Base-by-base conservation (phyloP, 352 stramenopile genomes). In the Globisporangium sylvaticum region DNA sequence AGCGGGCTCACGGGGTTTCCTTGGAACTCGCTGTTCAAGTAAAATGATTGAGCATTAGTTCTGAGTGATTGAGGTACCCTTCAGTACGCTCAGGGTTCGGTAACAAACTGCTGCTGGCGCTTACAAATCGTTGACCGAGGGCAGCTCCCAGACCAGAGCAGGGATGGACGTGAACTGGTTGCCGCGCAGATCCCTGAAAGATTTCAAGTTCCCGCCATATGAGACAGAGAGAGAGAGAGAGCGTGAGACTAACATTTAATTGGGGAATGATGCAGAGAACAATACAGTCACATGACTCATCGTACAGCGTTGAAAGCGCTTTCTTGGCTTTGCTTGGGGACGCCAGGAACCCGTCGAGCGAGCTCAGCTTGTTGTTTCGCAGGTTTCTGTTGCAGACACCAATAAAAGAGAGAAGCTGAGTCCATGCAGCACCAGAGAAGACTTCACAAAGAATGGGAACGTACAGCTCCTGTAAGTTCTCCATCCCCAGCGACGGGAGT, bases 91-190 rank as follows among this genome's bases (percentile, higher is more conserved):
- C 39, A 50, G 42, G 18, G 6, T 4, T 4, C 18, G 24, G 15
- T 6, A 3, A 39, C n/a, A 3, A 7, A 14, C 27, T 59, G 7
- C 3, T 3, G 27, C 14, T 14, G 24, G 52, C 20, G 62, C 62
- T 34, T 67, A 67, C 62, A 67, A 67, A 29, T 31, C 37, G 37
- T 34, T 44, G 14, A 62, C 9, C 14, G 62, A 42, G 18, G 62
- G 29, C 9, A 67, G 37, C 7, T 42, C 42, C 53, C 52, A 62
- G 37, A 67, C 53, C 34, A 62, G 18, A 15, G 62, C 5, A 14
- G 62, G 62, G 12, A 67, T 67, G 32, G 37, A 46, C 0, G 20
- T 32, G 34, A 67, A 67, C 25, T 39, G 52, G 27, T 67, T 67
- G 31, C 24, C 32, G 3, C 62, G 25, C 14, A 66, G 50, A 39